Evolutionary conservation across 1,284 basidiomycete species (phyloP).

Genomic region (Ustilago bromivora): DNA sequence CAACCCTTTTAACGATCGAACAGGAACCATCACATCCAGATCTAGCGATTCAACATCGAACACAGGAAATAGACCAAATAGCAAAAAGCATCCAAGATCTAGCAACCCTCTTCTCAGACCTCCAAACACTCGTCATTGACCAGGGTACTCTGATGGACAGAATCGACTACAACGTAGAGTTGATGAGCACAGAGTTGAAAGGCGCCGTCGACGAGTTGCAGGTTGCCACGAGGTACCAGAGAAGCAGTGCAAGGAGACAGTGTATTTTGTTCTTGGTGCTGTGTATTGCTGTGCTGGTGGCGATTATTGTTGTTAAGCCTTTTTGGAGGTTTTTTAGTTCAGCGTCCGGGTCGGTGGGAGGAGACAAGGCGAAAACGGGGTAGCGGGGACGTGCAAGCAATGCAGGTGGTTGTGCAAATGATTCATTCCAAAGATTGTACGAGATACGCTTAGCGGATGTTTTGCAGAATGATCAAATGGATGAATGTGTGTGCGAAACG

Average conservation of each 20-base stretch:
- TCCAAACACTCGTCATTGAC: conserved; percentile 92
- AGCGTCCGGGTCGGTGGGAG: background rate
- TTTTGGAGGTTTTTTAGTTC: conserved; percentile 40
- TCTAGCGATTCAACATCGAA: conserved; percentile 59
- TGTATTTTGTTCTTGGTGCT: conserved; percentile 92
- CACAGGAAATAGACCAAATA: conserved; percentile 87
- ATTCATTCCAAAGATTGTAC: background rate
- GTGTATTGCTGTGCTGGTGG: conserved; percentile 84
- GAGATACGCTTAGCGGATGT: conserved; percentile 1
- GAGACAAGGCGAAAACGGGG: background rate
- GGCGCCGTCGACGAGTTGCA: conserved; percentile 88
- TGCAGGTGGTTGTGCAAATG: background rate
- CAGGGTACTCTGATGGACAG: conserved; percentile 97
- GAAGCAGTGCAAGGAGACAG: conserved; percentile 87
- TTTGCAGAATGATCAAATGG: too few species aligned
- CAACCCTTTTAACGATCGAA: background rate
- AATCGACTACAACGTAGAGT: conserved; percentile 97
- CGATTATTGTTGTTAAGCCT: conserved; percentile 85
- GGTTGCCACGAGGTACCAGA: conserved; percentile 90
- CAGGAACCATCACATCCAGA: background rate
- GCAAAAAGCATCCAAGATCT: conserved; percentile 90
- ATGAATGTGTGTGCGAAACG: background rate
- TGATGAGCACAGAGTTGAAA: conserved; percentile 82
- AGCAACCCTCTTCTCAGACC: conserved; percentile 95
- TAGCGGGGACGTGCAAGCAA: background rate